Conservation (phyloP, 805 yeast species). For the Lachancea sp. region DNA sequence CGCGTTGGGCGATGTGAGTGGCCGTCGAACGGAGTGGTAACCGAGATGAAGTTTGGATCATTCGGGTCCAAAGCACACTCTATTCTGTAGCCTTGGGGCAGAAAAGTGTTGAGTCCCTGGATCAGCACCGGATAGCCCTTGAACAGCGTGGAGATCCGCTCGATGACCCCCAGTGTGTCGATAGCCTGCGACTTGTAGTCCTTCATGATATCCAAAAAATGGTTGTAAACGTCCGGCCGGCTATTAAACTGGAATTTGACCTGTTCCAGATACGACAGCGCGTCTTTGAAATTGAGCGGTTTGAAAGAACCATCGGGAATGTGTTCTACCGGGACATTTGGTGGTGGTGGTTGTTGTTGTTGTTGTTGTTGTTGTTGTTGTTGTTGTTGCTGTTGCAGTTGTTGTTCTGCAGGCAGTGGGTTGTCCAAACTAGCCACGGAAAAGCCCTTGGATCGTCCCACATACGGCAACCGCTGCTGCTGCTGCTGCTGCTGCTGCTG, state of each 20-base stretch:
- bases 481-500: background rate
- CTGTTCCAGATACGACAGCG: constrained; percentile 89
- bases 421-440: constrained; percentile 30
- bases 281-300: constrained; percentile 93
- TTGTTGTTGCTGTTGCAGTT: constrained; percentile 11
- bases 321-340: constrained; percentile 38
- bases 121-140: constrained; percentile 90
- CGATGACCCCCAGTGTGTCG: constrained; percentile 98
- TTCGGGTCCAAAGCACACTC: constrained; percentile 85
- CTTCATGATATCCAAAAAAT: constrained; percentile 95
- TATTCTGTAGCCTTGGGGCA: constrained; percentile 93
- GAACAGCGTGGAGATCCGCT: constrained; percentile 83
- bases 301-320: constrained; percentile 40
- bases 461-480: constrained; percentile 5
- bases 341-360: constrained; percentile 16
- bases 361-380: constrained; percentile 10
- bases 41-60: constrained; percentile 92
- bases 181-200: constrained; percentile 94
- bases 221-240: constrained; percentile 94
- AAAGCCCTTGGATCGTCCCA: constrained; percentile 13
- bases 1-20: constrained; percentile 41
- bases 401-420: constrained; percentile 22
- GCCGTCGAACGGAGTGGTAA: constrained; percentile 88
- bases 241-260: constrained; percentile 87
- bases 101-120: constrained; percentile 95